A percentile compares a stretch with the other conserved stretches of the same genome.
These are phyloP conservation scores for Cryphonectria carpinicola DNA, from an alignment of 2,329 filamentous ascomycete genomes.

Conservation along the genomic window DNA sequence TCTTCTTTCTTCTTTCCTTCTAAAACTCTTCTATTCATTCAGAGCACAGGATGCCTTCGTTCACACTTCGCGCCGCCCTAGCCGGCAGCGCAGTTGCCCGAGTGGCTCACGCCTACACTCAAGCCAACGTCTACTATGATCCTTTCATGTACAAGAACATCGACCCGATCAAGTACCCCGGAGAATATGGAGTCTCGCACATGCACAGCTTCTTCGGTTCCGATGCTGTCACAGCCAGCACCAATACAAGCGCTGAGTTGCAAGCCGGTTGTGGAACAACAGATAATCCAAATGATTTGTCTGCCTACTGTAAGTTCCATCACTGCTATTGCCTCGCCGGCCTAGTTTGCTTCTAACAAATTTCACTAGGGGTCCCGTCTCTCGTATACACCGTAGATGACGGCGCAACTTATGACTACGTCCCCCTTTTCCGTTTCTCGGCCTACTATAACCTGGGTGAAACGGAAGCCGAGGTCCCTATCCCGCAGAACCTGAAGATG, in stretches of 20 bases:
- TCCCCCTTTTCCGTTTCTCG: constrained; percentile 30
- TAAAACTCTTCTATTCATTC: neutral
- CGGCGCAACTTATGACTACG: constrained; percentile 29
- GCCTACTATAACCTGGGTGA: constrained; percentile 33
- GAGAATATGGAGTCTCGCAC: constrained; percentile 38
- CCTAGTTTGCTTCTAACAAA: neutral
- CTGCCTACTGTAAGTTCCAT: constrained; percentile 33
- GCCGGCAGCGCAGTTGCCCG: neutral
- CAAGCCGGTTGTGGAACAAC: constrained; percentile 35
- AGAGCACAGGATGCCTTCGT: constrained; percentile 4
- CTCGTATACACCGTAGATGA: constrained; percentile 29
- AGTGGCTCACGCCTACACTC: constrained; percentile 33
- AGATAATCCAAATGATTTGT: constrained; percentile 39
- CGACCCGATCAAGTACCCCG: constrained; percentile 40
- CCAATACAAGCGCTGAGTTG: constrained; percentile 38
- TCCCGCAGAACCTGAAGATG: constrained; percentile 32
- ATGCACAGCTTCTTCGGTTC: constrained; percentile 44
- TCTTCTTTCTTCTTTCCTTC: neutral
- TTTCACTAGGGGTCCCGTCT: constrained; percentile 26
- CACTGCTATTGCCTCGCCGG: neutral
- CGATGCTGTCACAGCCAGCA: constrained; percentile 38
- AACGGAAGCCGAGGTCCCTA: constrained; percentile 31
- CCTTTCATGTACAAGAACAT: constrained; percentile 41
- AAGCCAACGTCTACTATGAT: constrained; percentile 31
- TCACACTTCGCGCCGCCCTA: neutral